Conservation (phyloP, 2,329 filamentous ascomycete genomes). For the Dryadomyces sulphureus region DNA sequence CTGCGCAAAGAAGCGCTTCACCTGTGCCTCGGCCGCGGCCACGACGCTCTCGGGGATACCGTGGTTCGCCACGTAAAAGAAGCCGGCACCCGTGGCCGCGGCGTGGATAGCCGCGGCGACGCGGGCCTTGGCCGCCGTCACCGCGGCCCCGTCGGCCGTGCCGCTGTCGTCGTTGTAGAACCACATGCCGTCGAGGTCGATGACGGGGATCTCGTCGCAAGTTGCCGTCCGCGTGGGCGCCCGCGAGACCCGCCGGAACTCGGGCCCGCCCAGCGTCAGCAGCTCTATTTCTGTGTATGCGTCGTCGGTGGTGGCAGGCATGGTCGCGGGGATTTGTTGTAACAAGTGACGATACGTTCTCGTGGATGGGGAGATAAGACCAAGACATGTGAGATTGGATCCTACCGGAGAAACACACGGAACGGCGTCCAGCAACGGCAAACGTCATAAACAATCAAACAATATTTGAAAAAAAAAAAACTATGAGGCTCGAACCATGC, state of each 20-base stretch:
- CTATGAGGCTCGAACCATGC: too few relatives aligned
- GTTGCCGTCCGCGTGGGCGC: conserved; percentile 22
- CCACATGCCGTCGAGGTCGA: conserved; percentile 29
- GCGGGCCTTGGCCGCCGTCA: conserved; percentile 11
- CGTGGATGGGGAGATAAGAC: too few relatives aligned
- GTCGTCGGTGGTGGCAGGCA: not conserved
- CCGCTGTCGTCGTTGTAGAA: conserved; percentile 19
- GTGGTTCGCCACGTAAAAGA: conserved; percentile 14
- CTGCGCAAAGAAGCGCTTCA: conserved; percentile 11
- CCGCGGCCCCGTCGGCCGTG: not conserved
- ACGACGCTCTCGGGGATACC: conserved; percentile 12
- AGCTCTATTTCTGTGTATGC: conserved; percentile 1
- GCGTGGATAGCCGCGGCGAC: conserved; percentile 25
- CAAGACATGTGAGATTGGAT: too few relatives aligned
- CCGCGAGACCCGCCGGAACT: conserved; percentile 20
- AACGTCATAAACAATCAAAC: too few relatives aligned
- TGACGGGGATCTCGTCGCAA: conserved; percentile 34
- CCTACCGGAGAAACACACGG: too few relatives aligned
- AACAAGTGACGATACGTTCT: too few relatives aligned
- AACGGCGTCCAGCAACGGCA: too few relatives aligned
- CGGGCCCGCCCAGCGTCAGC: conserved; percentile 20
- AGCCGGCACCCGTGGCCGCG: conserved; percentile 11
- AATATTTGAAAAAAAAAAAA: too few relatives aligned
- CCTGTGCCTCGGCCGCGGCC: conserved; percentile 4
- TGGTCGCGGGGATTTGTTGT: not conserved